These are phyloP conservation scores for Anthostomella pinea DNA, from an alignment of 2,329 filamentous ascomycete genomes.

Conservation along the genomic window DNA sequence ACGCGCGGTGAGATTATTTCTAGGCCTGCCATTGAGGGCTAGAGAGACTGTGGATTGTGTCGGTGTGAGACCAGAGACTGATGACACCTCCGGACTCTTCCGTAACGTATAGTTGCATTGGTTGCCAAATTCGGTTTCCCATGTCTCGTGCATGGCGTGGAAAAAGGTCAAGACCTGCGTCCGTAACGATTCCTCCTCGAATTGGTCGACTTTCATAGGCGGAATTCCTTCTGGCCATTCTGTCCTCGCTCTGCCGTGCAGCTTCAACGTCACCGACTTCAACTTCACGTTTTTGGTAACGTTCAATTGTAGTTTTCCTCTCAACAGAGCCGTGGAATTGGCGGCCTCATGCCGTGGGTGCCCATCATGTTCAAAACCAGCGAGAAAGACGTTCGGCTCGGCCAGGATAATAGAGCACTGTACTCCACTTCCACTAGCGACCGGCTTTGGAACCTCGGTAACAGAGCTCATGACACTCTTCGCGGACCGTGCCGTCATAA, in stretches of 20 bases:
- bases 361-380: constrained; percentile 73
- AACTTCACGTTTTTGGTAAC: constrained; percentile 90
- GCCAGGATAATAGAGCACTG: constrained; percentile 71
- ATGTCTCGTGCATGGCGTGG: constrained; percentile 66
- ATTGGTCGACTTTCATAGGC: constrained; percentile 77
- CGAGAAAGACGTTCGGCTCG: constrained; percentile 77
- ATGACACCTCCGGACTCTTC: constrained; percentile 32
- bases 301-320: constrained; percentile 77
- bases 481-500: constrained; percentile 48
- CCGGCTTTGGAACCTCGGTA: constrained; percentile 64
- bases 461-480: constrained; percentile 53
- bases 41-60: constrained; percentile 33
- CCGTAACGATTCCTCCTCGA: constrained; percentile 80
- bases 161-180: constrained; percentile 92
- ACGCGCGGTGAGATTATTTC: constrained; percentile 40
- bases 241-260: constrained; percentile 80
- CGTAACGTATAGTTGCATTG: constrained; percentile 56
- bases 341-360: constrained; percentile 52
- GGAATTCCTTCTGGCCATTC: constrained; percentile 98
- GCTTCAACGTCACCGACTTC: constrained; percentile 83
- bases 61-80: constrained; percentile 29
- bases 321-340: constrained; percentile 72
- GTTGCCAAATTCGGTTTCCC: constrained; percentile 62
- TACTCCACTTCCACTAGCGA: constrained; percentile 76
- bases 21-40: constrained; percentile 29